A percentile compares a stretch with the other conserved stretches of the same genome.
These are phyloP conservation scores for Backusella luteola DNA, from an alignment of 192 early-diverging fungal species.

Conservation along the genomic window DNA sequence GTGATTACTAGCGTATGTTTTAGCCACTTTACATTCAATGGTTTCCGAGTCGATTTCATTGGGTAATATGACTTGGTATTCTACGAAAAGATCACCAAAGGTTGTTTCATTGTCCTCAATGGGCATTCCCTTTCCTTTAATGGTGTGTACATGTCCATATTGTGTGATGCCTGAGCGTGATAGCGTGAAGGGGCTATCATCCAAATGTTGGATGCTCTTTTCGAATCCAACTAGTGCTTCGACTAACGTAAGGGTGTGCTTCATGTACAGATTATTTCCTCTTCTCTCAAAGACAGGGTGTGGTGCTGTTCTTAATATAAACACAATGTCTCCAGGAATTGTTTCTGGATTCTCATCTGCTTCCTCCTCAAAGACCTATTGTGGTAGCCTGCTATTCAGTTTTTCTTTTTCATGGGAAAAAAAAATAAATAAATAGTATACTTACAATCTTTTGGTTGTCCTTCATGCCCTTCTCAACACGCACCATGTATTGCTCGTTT, in stretches of 20 bases:
- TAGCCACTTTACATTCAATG: slow-evolving; percentile 37
- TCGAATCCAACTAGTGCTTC: slow-evolving; percentile 85
- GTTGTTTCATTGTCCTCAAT: slow-evolving; percentile 50
- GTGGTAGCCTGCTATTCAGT: background rate
- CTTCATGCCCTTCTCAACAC: slow-evolving; percentile 82
- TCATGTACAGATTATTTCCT: slow-evolving; percentile 76
- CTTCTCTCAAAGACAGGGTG: slow-evolving; percentile 77
- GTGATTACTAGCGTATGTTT: background rate
- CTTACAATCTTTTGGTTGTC: slow-evolving; percentile 67
- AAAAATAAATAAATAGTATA: background rate
- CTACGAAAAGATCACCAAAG: slow-evolving; percentile 82
- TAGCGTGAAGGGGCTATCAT: slow-evolving; percentile 70
- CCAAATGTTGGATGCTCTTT: slow-evolving; percentile 75
- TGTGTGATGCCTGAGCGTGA: slow-evolving; percentile 49
- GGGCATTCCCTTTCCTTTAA: slow-evolving; percentile 92
- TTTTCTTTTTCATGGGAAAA: background rate
- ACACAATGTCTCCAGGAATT: slow-evolving; percentile 84
- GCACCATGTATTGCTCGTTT: slow-evolving; percentile 74
- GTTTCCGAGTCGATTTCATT: slow-evolving; percentile 46
- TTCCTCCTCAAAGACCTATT: slow-evolving; percentile 78
- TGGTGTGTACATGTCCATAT: slow-evolving; percentile 75
- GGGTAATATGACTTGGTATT: slow-evolving; percentile 88
- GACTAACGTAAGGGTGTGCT: slow-evolving; percentile 72
- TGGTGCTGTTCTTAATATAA: slow-evolving; percentile 66
- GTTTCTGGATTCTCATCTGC: slow-evolving; percentile 90